Conservation (phyloP, 2,329 filamentous ascomycete species). For the Tothia fuscella region DNA sequence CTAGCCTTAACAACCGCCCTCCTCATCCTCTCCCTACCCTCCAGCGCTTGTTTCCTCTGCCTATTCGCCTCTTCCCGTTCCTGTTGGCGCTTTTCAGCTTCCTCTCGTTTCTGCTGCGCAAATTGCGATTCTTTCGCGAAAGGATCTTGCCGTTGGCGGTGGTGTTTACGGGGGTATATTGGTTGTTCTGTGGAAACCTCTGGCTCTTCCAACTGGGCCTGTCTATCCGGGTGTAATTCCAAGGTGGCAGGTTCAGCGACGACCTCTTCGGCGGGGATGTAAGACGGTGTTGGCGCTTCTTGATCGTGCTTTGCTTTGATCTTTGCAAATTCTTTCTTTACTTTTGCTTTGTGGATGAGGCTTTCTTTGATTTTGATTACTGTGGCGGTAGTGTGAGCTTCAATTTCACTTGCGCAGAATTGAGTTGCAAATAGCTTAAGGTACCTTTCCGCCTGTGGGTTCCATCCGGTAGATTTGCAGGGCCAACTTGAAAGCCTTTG, state of each 20-base stretch:
- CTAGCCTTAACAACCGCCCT: slow-evolving; percentile 50
- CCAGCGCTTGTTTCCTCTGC: slow-evolving; percentile 40
- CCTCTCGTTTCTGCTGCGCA: slow-evolving; percentile 44
- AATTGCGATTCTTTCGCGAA: slow-evolving; percentile 33
- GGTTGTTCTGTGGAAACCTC: slow-evolving; percentile 13
- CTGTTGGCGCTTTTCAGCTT: slow-evolving; percentile 48
- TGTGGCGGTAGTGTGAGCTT: slow-evolving; percentile 23
- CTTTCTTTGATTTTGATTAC: slow-evolving; percentile 82
- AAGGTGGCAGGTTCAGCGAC: slow-evolving; percentile 26
- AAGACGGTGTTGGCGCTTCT: slow-evolving; percentile 16
- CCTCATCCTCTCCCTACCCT: slow-evolving; percentile 61
- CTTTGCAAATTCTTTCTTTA: slow-evolving; percentile 87
- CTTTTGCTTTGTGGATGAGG: slow-evolving; percentile 82
- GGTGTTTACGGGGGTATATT: background rate
- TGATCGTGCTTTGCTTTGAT: slow-evolving; percentile 53
- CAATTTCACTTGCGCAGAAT: background rate
- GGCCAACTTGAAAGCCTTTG: slow-evolving; percentile 76
- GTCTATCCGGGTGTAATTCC: slow-evolving; percentile 49
- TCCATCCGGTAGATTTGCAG: slow-evolving; percentile 82
- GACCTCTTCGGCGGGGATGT: slow-evolving; percentile 22
- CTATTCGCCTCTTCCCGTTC: slow-evolving; percentile 52
- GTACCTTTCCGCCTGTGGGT: slow-evolving; percentile 73
- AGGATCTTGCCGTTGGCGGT: slow-evolving; percentile 17
- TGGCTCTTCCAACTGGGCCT: slow-evolving; percentile 44
- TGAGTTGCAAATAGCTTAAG: too few relatives aligned